phyloP scores from a whole-genome alignment of 2,329 filamentous ascomycete species.

The Pestalotiopsis sp. region DNA sequence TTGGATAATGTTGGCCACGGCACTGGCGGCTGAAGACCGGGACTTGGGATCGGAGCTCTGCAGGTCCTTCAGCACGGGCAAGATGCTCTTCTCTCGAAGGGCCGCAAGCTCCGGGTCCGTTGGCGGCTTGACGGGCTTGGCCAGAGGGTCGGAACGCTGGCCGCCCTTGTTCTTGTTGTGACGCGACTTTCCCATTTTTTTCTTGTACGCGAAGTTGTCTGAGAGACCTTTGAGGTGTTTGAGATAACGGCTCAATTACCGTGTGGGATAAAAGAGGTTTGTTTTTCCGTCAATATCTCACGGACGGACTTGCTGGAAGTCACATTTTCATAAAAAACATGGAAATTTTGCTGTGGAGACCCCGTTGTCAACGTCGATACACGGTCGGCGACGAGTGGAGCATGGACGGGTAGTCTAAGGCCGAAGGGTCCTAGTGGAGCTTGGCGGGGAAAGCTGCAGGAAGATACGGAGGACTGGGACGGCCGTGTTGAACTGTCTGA shows the following conservation, averaged over 20 bases:
- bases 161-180: constrained; percentile 52
- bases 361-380: background rate
- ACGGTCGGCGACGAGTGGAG: constrained; percentile 14
- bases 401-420: constrained; percentile 6
- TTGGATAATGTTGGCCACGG: constrained; percentile 64
- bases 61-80: constrained; percentile 65
- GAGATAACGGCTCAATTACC: background rate
- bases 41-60: constrained; percentile 61
- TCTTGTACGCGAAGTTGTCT: background rate
- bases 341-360: constrained; percentile 1
- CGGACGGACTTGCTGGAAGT: background rate
- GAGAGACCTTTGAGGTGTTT: too few relatives aligned
- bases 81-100: constrained; percentile 64
- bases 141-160: constrained; percentile 57
- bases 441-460: background rate
- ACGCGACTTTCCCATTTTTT: constrained; percentile 63
- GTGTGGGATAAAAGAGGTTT: background rate
- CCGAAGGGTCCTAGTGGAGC: background rate
- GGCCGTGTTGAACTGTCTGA: background rate
- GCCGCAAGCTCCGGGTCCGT: constrained; percentile 66
- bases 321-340: background rate
- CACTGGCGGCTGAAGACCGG: constrained; percentile 61
- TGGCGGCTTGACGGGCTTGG: constrained; percentile 62
- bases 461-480: background rate
- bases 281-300: background rate